Base-by-base conservation (phyloP, 2,329 filamentous ascomycete genomes). In the Emergomyces orientalis region DNA sequence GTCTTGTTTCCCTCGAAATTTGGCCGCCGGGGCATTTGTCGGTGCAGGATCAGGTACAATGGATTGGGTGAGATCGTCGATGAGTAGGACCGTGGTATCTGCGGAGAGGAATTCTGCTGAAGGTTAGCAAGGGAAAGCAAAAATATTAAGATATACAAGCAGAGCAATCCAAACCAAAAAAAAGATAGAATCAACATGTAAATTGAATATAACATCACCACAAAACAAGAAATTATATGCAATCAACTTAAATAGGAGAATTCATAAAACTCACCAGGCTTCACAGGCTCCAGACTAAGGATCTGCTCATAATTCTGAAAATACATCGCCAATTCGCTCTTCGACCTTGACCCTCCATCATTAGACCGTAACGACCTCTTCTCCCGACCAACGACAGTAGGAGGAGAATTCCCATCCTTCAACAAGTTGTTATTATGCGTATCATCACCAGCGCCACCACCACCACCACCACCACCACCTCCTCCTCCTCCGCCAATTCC, bases 221-320 rank as follows among this genome's bases (percentile, higher is more conserved):
- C 19, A 34, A 30, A 47, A 9, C 7, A 25, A 52, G 60, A 54
- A 47, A 59, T 55, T 3, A 51, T 63, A 19, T 32, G 8, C 1
- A 52, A 32, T 3, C 7, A n/a, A 25, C 17, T 22, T 6, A 25
- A 47, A 13, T 1, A 25, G n/a, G 25, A 11, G n/a, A 47, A n/a
- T 8, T 5, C 6, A 47, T n/a, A 11, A 34, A 25, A 64, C 70
- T 64, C 82, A 92, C 91, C 88, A 69, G 88, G 81, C 76, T 92
- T 88, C 69, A 88, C 88, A 47, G 87, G 85, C 66, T 90, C 87
- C 72, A 95, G 90, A 65, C 90, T 91, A 77, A 97, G 91, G 68
- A 97, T 85, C 73, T 96, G 90, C 76, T 97, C 92, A 75, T 96
- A 97, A 71, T 95, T 92, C 60, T 89, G 87, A 72, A 97, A 97